Conservation (phyloP, 2,329 filamentous ascomycete species). For the Pochonia chlamydosporia region DNA sequence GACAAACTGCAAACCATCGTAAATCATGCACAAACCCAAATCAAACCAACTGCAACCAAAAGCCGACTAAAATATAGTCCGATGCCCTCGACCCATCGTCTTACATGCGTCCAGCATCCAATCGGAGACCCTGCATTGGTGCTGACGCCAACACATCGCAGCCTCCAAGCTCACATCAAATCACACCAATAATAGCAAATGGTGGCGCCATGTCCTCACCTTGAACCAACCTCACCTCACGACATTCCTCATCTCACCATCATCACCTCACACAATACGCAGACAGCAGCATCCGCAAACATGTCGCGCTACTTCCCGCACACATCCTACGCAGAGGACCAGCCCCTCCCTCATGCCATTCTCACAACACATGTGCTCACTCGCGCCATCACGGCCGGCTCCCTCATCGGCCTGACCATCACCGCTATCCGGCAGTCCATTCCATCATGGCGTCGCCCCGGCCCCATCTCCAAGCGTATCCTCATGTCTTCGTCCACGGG, state of each 20-base stretch:
- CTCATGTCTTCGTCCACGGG: slow-evolving; percentile 37
- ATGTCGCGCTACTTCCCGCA: slow-evolving; percentile 55
- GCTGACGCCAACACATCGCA: too few relatives aligned
- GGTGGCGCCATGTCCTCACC: too few relatives aligned
- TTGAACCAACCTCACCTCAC: not conserved
- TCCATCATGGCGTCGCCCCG: slow-evolving; percentile 22
- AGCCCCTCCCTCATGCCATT: slow-evolving; percentile 47
- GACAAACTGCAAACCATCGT: too few relatives aligned
- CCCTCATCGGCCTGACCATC: slow-evolving; percentile 39
- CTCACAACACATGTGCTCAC: slow-evolving; percentile 55
- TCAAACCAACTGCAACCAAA: too few relatives aligned
- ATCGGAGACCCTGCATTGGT: too few relatives aligned
- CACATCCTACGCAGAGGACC: slow-evolving; percentile 56
- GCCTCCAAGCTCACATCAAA: too few relatives aligned
- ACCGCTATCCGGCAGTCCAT: slow-evolving; percentile 26
- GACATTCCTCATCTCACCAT: not conserved
- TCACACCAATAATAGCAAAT: too few relatives aligned
- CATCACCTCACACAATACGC: not conserved
- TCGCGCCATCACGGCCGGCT: slow-evolving; percentile 47
- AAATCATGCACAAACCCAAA: too few relatives aligned
- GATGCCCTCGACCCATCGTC: too few relatives aligned
- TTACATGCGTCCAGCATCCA: too few relatives aligned
- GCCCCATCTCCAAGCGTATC: slow-evolving; percentile 20
- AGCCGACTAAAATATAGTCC: too few relatives aligned
- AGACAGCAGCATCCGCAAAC: slow-evolving; percentile 10